A percentile compares a stretch with the other conserved stretches of the same genome.
Evolutionary conservation across 2,329 filamentous ascomycete species (phyloP).

Genomic region (Emergomyces africanus): DNA sequence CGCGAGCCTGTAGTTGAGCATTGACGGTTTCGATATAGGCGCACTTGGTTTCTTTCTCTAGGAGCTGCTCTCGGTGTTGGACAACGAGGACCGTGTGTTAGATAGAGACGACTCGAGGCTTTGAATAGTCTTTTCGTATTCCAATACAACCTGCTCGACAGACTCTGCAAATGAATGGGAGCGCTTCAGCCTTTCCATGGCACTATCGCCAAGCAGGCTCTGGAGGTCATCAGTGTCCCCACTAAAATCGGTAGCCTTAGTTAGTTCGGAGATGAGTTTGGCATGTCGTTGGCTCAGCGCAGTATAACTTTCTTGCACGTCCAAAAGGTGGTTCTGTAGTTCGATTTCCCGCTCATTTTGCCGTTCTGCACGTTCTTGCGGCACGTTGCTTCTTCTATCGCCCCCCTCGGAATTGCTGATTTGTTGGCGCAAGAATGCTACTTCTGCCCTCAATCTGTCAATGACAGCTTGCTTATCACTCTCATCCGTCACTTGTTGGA

Average conservation of each 20-base stretch:
- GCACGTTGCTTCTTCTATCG: slow-evolving; percentile 40
- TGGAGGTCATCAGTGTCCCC: slow-evolving; percentile 29
- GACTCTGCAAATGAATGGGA: slow-evolving; percentile 94
- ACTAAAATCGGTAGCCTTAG: slow-evolving; percentile 60
- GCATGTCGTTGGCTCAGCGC: slow-evolving; percentile 85
- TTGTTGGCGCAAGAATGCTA: slow-evolving; percentile 86
- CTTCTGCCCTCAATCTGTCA: slow-evolving; percentile 83
- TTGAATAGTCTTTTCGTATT: slow-evolving; percentile 98
- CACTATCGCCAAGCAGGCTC: slow-evolving; percentile 58
- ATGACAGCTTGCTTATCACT: slow-evolving; percentile 89
- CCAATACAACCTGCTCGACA: slow-evolving; percentile 88
- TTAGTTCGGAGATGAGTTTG: slow-evolving; percentile 88
- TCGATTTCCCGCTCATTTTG: slow-evolving; percentile 76
- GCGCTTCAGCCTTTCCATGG: slow-evolving; percentile 77
- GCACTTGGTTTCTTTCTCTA: slow-evolving; percentile 89
- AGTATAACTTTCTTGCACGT: slow-evolving; percentile 88
- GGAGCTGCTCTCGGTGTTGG: slow-evolving; percentile 71
- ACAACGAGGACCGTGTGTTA: slow-evolving; percentile 70
- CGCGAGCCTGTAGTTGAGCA: slow-evolving; percentile 69
- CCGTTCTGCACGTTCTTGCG: slow-evolving; percentile 63
- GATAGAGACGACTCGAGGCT: slow-evolving; percentile 82
- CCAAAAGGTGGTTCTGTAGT: slow-evolving; percentile 83
- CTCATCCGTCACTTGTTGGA: slow-evolving; percentile 80
- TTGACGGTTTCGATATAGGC: slow-evolving; percentile 90
- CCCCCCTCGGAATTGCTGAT: slow-evolving; percentile 69